phyloP scores from a whole-genome alignment of 1,284 basidiomycete genomes.

The Heterobasidion irregulare region DNA sequence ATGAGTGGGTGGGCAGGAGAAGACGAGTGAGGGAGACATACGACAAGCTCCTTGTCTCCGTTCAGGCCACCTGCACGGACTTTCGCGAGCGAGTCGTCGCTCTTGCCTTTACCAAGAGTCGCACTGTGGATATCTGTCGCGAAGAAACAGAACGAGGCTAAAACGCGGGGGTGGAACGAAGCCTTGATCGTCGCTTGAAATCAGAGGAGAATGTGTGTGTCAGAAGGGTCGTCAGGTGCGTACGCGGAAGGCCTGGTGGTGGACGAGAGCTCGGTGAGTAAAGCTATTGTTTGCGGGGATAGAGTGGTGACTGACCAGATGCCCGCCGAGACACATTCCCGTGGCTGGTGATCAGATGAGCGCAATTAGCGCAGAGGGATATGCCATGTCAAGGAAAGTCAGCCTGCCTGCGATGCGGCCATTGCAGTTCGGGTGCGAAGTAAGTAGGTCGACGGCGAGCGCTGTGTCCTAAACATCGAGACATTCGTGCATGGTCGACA shows the following conservation, averaged over 20 bases:
- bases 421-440: conserved; percentile 73
- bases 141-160: conserved; percentile 86
- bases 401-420: conserved; percentile 75
- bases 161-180: conserved; percentile 79
- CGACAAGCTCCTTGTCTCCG: conserved; percentile 76
- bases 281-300: too few species aligned
- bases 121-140: conserved; percentile 86
- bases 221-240: conserved; percentile 8
- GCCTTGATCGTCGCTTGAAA: conserved; percentile 36
- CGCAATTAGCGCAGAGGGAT: background rate
- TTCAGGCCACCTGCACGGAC: conserved; percentile 70
- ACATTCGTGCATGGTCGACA: background rate
- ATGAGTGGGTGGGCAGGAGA: background rate
- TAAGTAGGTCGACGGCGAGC: conserved; percentile 68
- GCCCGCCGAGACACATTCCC: conserved; percentile 82
- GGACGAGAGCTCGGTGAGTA: background rate
- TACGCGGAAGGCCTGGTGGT: conserved; percentile 47
- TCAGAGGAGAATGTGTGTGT: background rate
- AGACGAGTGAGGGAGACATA: conserved; percentile 25
- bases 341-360: conserved; percentile 43
- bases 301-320: conserved; percentile 44
- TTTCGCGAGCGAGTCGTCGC: conserved; percentile 68
- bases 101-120: conserved; percentile 78
- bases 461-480: conserved; percentile 54
- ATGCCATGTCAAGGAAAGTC: background rate